Evolutionary conservation across 352 stramenopile species (phyloP).

Genomic region (Phytophthora ramorum): DNA sequence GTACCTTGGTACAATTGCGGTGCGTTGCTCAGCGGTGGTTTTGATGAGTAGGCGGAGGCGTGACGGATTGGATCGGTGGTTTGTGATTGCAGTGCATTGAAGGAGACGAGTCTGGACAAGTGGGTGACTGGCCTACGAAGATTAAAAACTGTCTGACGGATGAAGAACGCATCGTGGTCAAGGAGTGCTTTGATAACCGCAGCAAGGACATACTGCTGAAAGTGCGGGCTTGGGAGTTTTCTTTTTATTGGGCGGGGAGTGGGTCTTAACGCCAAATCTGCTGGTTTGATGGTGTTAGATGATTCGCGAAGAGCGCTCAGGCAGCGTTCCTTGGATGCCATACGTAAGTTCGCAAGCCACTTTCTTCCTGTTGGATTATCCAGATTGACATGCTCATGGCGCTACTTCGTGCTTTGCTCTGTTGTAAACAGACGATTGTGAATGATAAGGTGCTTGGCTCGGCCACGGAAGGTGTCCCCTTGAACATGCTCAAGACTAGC

Average conservation of each 20-base stretch:
- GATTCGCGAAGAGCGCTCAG: conserved; percentile 60
- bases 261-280: neutral
- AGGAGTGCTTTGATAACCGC: conserved; percentile 68
- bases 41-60: neutral
- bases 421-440: conserved; percentile 60
- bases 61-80: neutral
- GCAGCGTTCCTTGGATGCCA: conserved; percentile 73
- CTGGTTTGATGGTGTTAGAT: conserved; percentile 43
- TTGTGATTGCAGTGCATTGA: conserved; percentile 64
- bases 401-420: neutral
- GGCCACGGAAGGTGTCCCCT: conserved; percentile 58
- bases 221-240: conserved; percentile 17
- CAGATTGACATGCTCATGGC: neutral
- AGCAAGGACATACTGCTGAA: conserved; percentile 62
- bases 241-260: neutral
- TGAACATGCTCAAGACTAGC: conserved; percentile 62
- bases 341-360: conserved; percentile 51
- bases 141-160: conserved; percentile 73
- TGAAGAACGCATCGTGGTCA: conserved; percentile 57
- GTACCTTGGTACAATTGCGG: conserved; percentile 77
- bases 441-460: conserved; percentile 66
- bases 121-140: conserved; percentile 79
- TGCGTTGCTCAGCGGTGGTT: conserved; percentile 29
- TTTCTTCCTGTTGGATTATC: neutral
- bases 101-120: conserved; percentile 70